phyloP scores from a whole-genome alignment of 495 filamentous ascomycete genomes.

The Penicilliopsis zonata region DNA sequence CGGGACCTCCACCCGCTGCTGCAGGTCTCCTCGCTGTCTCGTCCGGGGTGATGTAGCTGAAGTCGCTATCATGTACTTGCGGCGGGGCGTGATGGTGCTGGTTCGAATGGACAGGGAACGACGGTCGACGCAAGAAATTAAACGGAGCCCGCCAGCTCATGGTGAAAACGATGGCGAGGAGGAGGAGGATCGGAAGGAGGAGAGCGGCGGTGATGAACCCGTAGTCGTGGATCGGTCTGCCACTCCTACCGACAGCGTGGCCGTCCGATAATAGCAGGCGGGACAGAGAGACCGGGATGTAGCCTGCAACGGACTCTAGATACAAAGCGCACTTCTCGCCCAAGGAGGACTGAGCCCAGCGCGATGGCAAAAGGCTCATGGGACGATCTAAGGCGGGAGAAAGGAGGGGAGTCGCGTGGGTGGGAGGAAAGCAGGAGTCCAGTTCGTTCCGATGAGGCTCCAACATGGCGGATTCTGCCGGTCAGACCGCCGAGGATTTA shows the following conservation, averaged over 20 bases:
- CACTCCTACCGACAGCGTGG: too few relatives aligned
- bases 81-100: conserved; percentile 24
- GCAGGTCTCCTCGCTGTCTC: conserved; percentile 43
- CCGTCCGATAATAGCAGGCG: too few relatives aligned
- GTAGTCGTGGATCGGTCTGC: not conserved
- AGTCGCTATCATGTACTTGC: conserved; percentile 64
- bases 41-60: conserved; percentile 66
- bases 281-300: conserved; percentile 41
- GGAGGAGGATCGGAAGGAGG: conserved; percentile 35
- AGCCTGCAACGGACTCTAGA: conserved; percentile 42
- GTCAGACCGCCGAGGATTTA: too few relatives aligned
- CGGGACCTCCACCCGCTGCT: conserved; percentile 14
- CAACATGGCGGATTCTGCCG: too few relatives aligned
- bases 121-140: conserved; percentile 36
- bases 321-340: conserved; percentile 36
- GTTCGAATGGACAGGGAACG: too few relatives aligned
- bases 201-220: conserved; percentile 5
- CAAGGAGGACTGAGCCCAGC: conserved; percentile 35
- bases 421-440: too few relatives aligned
- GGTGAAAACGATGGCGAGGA: conserved; percentile 36
- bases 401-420: conserved; percentile 1
- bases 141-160: conserved; percentile 57
- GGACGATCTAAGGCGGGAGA: not conserved
- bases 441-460: too few relatives aligned
- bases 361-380: conserved; percentile 31